A percentile compares a stretch with the other conserved stretches of the same genome.
phyloP scores from a whole-genome alignment of 768 basidiomycete genomes.

The Cystofilobasidium ferigula region DNA sequence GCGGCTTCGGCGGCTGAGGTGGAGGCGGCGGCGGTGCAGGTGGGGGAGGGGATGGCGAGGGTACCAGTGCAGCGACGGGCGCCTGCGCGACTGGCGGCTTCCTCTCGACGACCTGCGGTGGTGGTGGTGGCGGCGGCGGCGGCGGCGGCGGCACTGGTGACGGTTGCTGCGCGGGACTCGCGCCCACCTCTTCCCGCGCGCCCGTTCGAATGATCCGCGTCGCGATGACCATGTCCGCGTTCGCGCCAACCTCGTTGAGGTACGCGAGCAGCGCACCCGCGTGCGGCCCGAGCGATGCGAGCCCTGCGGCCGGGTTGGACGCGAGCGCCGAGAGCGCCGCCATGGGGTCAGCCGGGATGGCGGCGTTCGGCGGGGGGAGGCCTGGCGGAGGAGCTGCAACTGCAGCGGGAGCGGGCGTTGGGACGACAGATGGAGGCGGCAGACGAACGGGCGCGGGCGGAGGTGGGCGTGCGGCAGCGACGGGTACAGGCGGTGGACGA shows the following conservation, averaged over 20 bases:
- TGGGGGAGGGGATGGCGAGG: background rate
- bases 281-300: slow-evolving; percentile 15
- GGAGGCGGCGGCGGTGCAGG: background rate
- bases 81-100: background rate
- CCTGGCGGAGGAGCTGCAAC: background rate
- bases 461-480: slow-evolving; percentile 2
- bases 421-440: background rate
- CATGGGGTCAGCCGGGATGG: slow-evolving; percentile 10
- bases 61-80: background rate
- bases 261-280: slow-evolving; percentile 12
- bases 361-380: background rate
- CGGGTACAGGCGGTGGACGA: background rate
- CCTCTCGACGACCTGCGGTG: background rate
- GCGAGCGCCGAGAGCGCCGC: slow-evolving; percentile 6
- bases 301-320: slow-evolving; percentile 5
- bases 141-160: background rate
- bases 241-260: slow-evolving; percentile 13
- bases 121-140: background rate
- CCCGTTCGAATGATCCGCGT: slow-evolving; percentile 18
- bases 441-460: background rate
- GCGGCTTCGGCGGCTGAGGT: background rate
- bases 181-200: background rate
- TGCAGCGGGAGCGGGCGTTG: background rate
- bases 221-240: slow-evolving; percentile 14
- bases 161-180: background rate